phyloP scores from a whole-genome alignment of 352 stramenopile genomes.

The Globisporangium spiculum region DNA sequence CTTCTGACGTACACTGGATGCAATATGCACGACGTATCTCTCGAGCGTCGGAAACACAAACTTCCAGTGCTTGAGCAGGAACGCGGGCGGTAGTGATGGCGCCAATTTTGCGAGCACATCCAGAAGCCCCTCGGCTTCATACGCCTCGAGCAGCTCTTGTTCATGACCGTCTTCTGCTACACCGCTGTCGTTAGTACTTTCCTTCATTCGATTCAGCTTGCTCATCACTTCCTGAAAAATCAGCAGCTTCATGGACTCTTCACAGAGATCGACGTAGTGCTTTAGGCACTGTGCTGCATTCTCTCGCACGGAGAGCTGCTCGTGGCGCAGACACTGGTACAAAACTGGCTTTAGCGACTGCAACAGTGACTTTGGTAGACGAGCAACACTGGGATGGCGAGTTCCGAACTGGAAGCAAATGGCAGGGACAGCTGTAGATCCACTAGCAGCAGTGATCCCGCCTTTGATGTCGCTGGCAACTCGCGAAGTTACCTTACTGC shows the following conservation, averaged over 20 bases:
- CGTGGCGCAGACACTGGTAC: slow-evolving; percentile 53
- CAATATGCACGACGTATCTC: slow-evolving; percentile 68
- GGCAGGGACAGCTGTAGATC: neutral
- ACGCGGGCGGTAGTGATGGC: slow-evolving; percentile 35
- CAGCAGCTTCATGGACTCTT: slow-evolving; percentile 43
- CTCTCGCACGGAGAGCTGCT: slow-evolving; percentile 58
- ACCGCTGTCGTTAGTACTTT: neutral
- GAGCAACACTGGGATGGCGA: slow-evolving; percentile 17
- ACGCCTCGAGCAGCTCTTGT: slow-evolving; percentile 40
- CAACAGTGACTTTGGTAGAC: slow-evolving; percentile 27
- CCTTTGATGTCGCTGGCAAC: slow-evolving; percentile 32
- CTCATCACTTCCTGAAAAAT: slow-evolving; percentile 76
- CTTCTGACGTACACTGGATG: slow-evolving; percentile 61
- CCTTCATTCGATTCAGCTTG: slow-evolving; percentile 67
- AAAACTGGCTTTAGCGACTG: slow-evolving; percentile 48
- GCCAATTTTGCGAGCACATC: slow-evolving; percentile 53
- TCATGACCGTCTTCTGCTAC: neutral
- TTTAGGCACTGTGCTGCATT: slow-evolving; percentile 46
- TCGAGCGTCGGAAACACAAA: slow-evolving; percentile 70
- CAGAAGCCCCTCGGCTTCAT: slow-evolving; percentile 61
- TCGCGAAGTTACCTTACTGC: slow-evolving; percentile 12
- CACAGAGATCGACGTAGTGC: slow-evolving; percentile 44
- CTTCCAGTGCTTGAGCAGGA: slow-evolving; percentile 71
- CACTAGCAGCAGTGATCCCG: slow-evolving; percentile 8
- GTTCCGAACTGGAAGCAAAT: slow-evolving; percentile 30